Evolutionary conservation across 306 rosid species (phyloP).

Genomic region (Astragalus glycyphyllos): DNA sequence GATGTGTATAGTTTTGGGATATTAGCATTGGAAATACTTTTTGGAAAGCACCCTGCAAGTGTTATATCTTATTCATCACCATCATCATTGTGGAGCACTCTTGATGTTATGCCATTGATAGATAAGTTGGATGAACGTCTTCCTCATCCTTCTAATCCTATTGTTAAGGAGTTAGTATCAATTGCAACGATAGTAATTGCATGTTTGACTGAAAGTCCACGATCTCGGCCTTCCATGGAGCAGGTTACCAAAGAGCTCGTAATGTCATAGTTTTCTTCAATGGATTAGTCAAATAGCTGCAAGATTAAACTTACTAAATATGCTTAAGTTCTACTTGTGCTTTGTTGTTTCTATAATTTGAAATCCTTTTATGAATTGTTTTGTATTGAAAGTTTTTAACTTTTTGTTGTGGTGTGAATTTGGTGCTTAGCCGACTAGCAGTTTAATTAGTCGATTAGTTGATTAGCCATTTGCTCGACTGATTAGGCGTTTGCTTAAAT

Average conservation of each 20-base stretch:
- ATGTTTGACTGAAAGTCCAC: constrained; percentile 10
- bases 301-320: too few species aligned
- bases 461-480: too few species aligned
- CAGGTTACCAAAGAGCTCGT: not conserved
- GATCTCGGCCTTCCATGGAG: constrained; percentile 21
- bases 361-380: too few species aligned
- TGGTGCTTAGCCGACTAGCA: too few species aligned
- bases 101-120: not conserved
- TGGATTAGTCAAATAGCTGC: too few species aligned
- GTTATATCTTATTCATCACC: not conserved
- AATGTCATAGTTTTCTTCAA: not conserved
- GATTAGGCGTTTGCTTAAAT: too few species aligned
- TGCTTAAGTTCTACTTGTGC: too few species aligned
- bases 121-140: constrained; percentile 35
- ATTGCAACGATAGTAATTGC: not conserved
- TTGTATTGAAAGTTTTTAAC: too few species aligned
- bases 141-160: not conserved
- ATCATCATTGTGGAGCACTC: not conserved
- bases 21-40: constrained; percentile 14
- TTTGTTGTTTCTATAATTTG: too few species aligned
- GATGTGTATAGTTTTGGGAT: too few species aligned
- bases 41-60: constrained; percentile 6
- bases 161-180: not conserved
- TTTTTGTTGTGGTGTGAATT: too few species aligned
- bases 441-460: too few species aligned